phyloP scores from a whole-genome alignment of 495 filamentous ascomycete species.

The Jackrogersella minutella region DNA sequence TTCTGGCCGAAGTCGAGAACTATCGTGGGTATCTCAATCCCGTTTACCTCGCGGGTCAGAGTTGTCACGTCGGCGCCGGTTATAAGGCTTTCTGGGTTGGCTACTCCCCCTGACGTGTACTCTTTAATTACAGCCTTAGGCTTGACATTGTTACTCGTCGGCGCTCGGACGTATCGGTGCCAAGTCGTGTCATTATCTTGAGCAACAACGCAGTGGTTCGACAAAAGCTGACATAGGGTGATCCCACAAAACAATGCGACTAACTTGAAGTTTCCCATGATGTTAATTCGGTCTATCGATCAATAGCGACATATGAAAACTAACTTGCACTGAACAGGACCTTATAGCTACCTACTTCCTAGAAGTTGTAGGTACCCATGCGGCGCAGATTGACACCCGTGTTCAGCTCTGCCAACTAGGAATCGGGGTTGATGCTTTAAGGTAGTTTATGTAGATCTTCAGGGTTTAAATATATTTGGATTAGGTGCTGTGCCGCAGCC shows the following conservation, averaged over 20 bases:
- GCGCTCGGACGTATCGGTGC: conserved; percentile 39
- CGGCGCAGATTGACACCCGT: not conserved
- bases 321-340: not conserved
- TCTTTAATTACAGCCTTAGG: conserved; percentile 22
- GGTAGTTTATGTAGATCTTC: conserved; percentile 10
- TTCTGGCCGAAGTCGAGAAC: conserved; percentile 58
- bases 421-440: not conserved
- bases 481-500: conserved; percentile 11
- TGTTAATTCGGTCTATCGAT: not conserved
- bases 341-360: not conserved
- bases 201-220: not conserved
- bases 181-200: conserved; percentile 31
- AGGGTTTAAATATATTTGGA: not conserved
- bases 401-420: not conserved
- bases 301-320: no score
- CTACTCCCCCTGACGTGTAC: conserved; percentile 41
- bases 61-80: conserved; percentile 34
- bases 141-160: conserved; percentile 12
- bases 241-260: not conserved
- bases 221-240: not conserved
- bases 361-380: not conserved
- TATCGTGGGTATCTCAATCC: conserved; percentile 31
- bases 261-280: not conserved
- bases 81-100: conserved; percentile 46
- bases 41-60: conserved; percentile 28